These are phyloP conservation scores for Ensete ventricosum DNA, from an alignment of 176 grass and related monocot genomes.

Conservation along the genomic window DNA sequence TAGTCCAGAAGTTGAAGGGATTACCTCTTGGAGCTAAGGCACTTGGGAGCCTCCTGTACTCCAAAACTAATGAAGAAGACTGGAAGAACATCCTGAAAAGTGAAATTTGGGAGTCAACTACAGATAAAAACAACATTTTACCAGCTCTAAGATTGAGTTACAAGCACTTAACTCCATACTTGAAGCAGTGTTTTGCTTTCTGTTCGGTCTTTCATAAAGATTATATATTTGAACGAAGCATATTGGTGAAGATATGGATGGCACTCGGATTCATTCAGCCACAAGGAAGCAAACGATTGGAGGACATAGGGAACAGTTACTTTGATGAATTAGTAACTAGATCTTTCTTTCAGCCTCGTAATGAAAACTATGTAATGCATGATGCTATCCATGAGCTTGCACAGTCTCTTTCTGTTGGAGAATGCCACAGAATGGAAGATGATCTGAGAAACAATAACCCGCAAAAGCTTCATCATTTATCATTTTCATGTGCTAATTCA, in stretches of 20 bases:
- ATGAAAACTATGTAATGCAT: conserved; percentile 3
- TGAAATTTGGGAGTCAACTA: conserved; percentile 51
- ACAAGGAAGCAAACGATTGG: conserved; percentile 19
- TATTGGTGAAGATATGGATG: conserved; percentile 54
- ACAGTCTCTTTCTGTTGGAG: conserved; percentile 9
- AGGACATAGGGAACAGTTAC: conserved; percentile 19
- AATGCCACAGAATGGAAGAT: conserved; percentile 26
- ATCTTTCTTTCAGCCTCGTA: conserved; percentile 18
- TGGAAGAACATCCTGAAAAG: conserved; percentile 53
- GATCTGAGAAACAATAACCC: conserved; percentile 39
- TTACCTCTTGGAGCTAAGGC: conserved; percentile 45
- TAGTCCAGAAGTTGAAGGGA: conserved; percentile 35
- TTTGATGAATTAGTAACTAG: conserved; percentile 20
- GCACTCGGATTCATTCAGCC: conserved; percentile 45
- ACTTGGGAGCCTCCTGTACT: conserved; percentile 54
- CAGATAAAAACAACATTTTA: conserved; percentile 40
- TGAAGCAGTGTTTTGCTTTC: conserved; percentile 74
- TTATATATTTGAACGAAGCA: conserved; percentile 46
- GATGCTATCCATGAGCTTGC: conserved; percentile 19
- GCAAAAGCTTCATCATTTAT: conserved; percentile 48
- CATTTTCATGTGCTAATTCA: conserved; percentile 32
- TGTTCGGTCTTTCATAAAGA: conserved; percentile 74
- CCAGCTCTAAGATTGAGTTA: conserved; percentile 66
- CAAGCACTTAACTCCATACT: conserved; percentile 48
- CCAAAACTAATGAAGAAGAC: conserved; percentile 41